These are phyloP conservation scores for Fomitopsis pinicola DNA, from an alignment of 1,284 basidiomycete species.

Conservation along the genomic window DNA sequence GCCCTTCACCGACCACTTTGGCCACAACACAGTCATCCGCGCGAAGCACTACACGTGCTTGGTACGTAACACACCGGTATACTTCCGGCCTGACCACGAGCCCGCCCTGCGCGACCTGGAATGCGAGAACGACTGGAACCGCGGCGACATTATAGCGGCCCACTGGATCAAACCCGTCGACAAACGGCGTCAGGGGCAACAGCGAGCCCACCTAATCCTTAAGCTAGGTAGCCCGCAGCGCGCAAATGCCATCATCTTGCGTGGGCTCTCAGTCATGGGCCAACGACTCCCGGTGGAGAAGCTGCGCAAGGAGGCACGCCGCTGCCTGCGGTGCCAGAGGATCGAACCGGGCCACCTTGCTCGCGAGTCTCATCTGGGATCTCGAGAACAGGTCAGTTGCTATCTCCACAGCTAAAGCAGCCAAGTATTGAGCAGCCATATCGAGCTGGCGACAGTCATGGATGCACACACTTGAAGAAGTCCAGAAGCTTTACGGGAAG, in stretches of 20 bases:
- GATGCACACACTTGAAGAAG: no score
- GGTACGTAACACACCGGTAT: neutral
- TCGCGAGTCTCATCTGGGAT: no score
- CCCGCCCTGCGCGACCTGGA: neutral
- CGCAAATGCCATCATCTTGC: neutral
- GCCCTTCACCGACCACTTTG: neutral
- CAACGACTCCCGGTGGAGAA: neutral
- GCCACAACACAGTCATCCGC: neutral
- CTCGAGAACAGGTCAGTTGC: no score
- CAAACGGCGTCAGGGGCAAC: neutral
- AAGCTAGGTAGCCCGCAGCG: neutral
- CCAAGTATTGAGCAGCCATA: no score
- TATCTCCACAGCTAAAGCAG: no score
- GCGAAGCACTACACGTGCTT: neutral
- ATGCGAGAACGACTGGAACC: neutral
- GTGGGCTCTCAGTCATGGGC: neutral
- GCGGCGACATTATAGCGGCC: neutral
- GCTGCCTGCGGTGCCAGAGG: slow-evolving; percentile 10
- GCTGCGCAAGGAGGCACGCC: slow-evolving; percentile 3
- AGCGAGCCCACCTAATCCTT: neutral
- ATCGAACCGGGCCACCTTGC: slow-evolving; percentile 5
- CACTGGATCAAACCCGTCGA: slow-evolving; percentile 2
- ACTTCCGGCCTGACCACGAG: neutral
- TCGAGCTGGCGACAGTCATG: no score
- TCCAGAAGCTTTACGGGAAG: no score